Base-by-base conservation (phyloP, 1,284 basidiomycete species). In the Moesziomyces antarcticus region DNA sequence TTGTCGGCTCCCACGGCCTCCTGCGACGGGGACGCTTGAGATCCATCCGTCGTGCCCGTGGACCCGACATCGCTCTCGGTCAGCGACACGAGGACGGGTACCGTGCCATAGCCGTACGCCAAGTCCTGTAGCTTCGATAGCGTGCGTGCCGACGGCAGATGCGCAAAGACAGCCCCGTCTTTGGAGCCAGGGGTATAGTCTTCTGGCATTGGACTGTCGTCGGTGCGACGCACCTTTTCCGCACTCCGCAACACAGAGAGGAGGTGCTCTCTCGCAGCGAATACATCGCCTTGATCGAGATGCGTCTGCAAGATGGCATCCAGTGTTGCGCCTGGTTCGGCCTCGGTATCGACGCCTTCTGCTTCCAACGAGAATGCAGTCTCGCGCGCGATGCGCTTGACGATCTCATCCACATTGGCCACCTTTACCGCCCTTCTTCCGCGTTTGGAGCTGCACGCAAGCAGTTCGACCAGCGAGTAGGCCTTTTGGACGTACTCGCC, bases 231-330 rank as follows among this genome's bases (percentile, higher is more conserved):
- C 3, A 50, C 33, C 20, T 60, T 48, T 13, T 43, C 25, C 7
- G 51, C 57, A 13, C 51, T 44, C 3, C 56, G 48, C 3, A 72
- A 52, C 1, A 52, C 52, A 8, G 58, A 58, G 5, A 72, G 49
- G 6, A 72, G 56, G 25, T 56, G 30, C 22, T 73, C 64, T 49
- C 70, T 33, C 18, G 70, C 70, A 16, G 53, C 60, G 1, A 66
- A 27, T 3, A 59, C 56, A 25, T 72, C 63, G 14, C 59, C 63
- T 45, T 59, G 55, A 9, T 58, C 55, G 2, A 72, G 51, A 44
- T 55, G 43, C 3, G 52, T 5, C 21, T 54, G 56, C 9, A 72
- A 46, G 1, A 47, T 25, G 13, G 30, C 42, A 25, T 71, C 58
- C 8, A 71, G 45, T 9, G 30, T 8, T 5, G 56, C 51, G 3